Evolutionary conservation across 495 filamentous ascomycete genomes (phyloP).

Genomic region (Daldinia childiae): DNA sequence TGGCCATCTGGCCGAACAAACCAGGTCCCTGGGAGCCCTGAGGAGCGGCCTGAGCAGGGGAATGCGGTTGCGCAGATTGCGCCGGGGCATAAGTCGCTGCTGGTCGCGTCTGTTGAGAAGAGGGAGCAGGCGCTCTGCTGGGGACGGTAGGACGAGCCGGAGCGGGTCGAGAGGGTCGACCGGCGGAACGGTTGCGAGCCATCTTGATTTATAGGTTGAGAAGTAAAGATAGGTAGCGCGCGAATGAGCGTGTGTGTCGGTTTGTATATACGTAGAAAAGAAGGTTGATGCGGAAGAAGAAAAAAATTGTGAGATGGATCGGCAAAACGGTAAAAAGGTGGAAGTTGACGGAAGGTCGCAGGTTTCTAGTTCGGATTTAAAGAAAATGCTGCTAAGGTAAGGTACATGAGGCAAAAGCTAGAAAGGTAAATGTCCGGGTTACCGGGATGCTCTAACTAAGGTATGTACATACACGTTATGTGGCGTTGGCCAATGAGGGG

Average conservation of each 20-base stretch:
- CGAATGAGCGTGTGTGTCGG: background rate
- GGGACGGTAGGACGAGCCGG: constrained; percentile 74
- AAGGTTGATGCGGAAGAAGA: background rate
- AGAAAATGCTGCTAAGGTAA: constrained; percentile 19
- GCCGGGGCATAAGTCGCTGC: constrained; percentile 73
- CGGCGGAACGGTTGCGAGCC: constrained; percentile 79
- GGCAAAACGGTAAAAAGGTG: background rate
- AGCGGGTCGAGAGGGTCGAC: constrained; percentile 67
- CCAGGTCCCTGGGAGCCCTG: constrained; percentile 71
- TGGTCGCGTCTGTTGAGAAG: constrained; percentile 65
- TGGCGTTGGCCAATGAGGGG: constrained; percentile 37
- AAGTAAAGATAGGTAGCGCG: background rate
- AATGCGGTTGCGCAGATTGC: constrained; percentile 52
- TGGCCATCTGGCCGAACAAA: constrained; percentile 86
- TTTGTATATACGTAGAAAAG: constrained; percentile 1
- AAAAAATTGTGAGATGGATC: constrained; percentile 21
- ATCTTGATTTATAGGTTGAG: constrained; percentile 58
- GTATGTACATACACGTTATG: too few relatives aligned
- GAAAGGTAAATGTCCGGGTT: background rate
- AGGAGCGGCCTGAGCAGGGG: constrained; percentile 55
- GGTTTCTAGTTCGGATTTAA: constrained; percentile 38
- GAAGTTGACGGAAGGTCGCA: constrained; percentile 25
- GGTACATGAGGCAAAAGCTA: constrained; percentile 6
- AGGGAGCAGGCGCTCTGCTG: constrained; percentile 66
- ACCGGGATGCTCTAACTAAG: too few relatives aligned